Evolutionary conservation across 306 rosid genomes (phyloP).

Genomic region (Glycyrrhiza uralensis): DNA sequence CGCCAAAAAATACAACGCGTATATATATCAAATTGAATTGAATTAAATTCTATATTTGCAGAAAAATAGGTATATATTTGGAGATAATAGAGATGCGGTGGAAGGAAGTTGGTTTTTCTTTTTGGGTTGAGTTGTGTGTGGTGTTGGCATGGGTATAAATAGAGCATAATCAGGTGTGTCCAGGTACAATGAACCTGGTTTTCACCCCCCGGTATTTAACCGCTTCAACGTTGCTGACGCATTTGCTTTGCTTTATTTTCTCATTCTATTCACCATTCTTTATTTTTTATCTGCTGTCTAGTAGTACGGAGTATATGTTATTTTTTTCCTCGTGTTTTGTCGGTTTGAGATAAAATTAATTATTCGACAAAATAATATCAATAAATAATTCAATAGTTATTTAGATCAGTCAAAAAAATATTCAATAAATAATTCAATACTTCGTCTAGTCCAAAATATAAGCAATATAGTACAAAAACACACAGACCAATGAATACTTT

Average conservation of each 20-base stretch:
- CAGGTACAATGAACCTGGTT: slow-evolving; percentile 42
- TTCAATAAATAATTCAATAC: no score
- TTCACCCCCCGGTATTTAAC: background rate
- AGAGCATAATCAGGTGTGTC: slow-evolving; percentile 19
- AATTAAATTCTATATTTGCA: background rate
- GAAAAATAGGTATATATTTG: background rate
- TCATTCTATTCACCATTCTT: no score
- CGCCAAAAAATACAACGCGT: background rate
- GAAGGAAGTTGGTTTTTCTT: background rate
- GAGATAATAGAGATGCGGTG: background rate
- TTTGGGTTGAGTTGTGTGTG: background rate
- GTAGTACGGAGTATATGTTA: no score
- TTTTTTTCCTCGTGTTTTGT: no score
- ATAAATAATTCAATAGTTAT: no score
- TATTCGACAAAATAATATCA: no score
- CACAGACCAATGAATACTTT: no score
- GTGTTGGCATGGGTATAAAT: slow-evolving; percentile 19
- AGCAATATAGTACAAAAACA: no score
- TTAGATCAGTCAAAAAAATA: no score
- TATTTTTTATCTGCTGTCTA: no score
- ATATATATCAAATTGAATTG: background rate
- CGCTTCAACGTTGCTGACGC: slow-evolving; percentile 20
- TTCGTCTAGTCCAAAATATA: no score
- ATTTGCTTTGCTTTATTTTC: slow-evolving; percentile 23
- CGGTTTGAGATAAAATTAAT: no score